A percentile compares a stretch with the other conserved stretches of the same genome.
phyloP scores from a whole-genome alignment of 1,284 basidiomycete genomes.

The Moesziomyces sp. region DNA sequence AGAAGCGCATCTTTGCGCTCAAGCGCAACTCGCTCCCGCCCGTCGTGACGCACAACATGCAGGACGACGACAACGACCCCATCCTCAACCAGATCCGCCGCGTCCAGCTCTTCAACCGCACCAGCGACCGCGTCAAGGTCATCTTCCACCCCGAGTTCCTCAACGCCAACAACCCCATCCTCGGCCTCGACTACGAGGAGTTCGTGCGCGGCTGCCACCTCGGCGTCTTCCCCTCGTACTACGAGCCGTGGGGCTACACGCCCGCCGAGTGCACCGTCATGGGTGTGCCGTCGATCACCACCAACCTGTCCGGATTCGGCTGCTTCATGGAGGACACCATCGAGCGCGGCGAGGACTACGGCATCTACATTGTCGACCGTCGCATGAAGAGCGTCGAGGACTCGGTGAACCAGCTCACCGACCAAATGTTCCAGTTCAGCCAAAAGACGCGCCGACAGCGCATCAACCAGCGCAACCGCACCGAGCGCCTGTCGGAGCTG shows the following conservation, averaged over 20 bases:
- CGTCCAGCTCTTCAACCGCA: slow-evolving; percentile 88
- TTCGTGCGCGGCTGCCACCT: slow-evolving; percentile 97
- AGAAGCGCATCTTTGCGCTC: slow-evolving; percentile 94
- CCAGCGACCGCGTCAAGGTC: slow-evolving; percentile 88
- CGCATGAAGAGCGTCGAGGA: slow-evolving; percentile 90
- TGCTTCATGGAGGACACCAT: slow-evolving; percentile 99
- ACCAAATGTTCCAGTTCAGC: slow-evolving; percentile 73
- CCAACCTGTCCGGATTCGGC: slow-evolving; percentile 95
- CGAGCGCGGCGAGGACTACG: slow-evolving; percentile 75
- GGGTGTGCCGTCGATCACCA: slow-evolving; percentile 97
- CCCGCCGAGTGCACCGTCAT: slow-evolving; percentile 78
- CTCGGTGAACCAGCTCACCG: slow-evolving; percentile 77
- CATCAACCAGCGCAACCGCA: slow-evolving; percentile 97
- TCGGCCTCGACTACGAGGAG: slow-evolving; percentile 97
- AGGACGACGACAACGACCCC: slow-evolving; percentile 88
- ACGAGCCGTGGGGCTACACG: slow-evolving; percentile 88
- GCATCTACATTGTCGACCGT: slow-evolving; percentile 89
- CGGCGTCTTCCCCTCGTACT: slow-evolving; percentile 96
- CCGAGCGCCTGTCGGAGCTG: slow-evolving; percentile 79
- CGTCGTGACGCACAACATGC: slow-evolving; percentile 97
- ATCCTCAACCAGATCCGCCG: slow-evolving; percentile 93
- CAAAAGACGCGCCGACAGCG: slow-evolving; percentile 92
- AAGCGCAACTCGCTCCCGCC: slow-evolving; percentile 93
- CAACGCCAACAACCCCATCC: slow-evolving; percentile 95
- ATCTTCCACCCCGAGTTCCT: slow-evolving; percentile 99